Conservation (phyloP, 2,329 filamentous ascomycete species). For the Hymenoscyphus albidus region DNA sequence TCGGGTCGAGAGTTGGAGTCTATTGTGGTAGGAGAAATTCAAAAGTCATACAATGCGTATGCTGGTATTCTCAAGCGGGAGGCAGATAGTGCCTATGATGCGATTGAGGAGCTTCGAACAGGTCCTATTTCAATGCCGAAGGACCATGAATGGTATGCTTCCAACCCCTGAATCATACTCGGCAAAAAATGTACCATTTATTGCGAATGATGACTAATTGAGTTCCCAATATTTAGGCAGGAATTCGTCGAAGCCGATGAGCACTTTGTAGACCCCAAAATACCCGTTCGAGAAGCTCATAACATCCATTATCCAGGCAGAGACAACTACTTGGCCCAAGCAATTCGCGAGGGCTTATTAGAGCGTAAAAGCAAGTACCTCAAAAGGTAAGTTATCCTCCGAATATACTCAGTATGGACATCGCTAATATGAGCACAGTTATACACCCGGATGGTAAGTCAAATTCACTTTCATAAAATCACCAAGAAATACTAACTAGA, state of each 20-base stretch:
- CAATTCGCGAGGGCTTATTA: constrained; percentile 84
- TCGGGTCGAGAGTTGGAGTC: constrained; percentile 93
- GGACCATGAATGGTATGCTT: constrained; percentile 73
- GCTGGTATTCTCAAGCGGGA: constrained; percentile 89
- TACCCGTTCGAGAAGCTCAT: constrained; percentile 73
- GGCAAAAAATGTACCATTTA: background rate
- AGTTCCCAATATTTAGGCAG: constrained; percentile 36
- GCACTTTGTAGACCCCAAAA: constrained; percentile 79
- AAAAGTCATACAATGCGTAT: constrained; percentile 95
- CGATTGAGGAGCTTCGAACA: constrained; percentile 75
- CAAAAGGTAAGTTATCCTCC: constrained; percentile 56
- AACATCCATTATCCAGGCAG: constrained; percentile 90
- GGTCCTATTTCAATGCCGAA: constrained; percentile 92
- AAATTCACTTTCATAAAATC: background rate
- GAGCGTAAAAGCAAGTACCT: constrained; percentile 99
- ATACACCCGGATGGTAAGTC: constrained; percentile 67
- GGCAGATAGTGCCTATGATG: constrained; percentile 73
- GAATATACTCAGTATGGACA: constrained; percentile 9
- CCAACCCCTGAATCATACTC: background rate
- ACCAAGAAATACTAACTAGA: constrained; percentile 7
- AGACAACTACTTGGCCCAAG: constrained; percentile 72
- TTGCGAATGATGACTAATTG: background rate
- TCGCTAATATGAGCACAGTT: constrained; percentile 8
- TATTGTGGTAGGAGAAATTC: constrained; percentile 95
- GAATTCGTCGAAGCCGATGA: constrained; percentile 75